Conservation (phyloP, 176 grass and related monocot genomes). For the Oropetium thomaeum region DNA sequence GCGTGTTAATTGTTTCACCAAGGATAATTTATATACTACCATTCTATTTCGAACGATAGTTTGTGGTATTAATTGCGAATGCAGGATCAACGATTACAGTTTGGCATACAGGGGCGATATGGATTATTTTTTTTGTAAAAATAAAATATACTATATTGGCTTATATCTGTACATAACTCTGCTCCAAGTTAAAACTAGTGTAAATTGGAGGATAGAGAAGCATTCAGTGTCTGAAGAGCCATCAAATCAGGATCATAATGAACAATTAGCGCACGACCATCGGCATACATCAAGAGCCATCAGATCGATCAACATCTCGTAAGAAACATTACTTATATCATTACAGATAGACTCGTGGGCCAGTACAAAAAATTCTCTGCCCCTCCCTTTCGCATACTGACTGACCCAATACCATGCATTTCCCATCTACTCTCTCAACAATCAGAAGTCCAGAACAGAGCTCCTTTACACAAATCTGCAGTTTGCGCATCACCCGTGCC, state of each 20-base stretch:
- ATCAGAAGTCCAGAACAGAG: conserved; percentile 22
- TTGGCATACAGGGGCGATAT: background rate
- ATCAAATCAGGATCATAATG: background rate
- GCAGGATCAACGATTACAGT: background rate
- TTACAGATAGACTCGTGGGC: conserved; percentile 14
- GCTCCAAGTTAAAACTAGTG: background rate
- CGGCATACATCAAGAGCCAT: background rate
- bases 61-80: background rate
- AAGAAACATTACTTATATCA: conserved; percentile 25
- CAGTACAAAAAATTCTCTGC: conserved; percentile 32
- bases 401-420: conserved; percentile 5
- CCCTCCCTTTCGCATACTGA: conserved; percentile 7
- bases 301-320: background rate
- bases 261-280: background rate
- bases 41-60: background rate
- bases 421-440: conserved; percentile 15
- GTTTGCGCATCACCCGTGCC: background rate
- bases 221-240: background rate
- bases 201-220: background rate
- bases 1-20: background rate
- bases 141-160: no score
- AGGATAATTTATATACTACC: background rate
- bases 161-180: background rate
- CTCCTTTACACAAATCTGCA: background rate
- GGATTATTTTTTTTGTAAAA: background rate